Percentiles rank a stretch among this genome's conserved stretches.
Conservation (phyloP, 352 stramenopile species). For the Pilasporangium apinafurcum region DNA sequence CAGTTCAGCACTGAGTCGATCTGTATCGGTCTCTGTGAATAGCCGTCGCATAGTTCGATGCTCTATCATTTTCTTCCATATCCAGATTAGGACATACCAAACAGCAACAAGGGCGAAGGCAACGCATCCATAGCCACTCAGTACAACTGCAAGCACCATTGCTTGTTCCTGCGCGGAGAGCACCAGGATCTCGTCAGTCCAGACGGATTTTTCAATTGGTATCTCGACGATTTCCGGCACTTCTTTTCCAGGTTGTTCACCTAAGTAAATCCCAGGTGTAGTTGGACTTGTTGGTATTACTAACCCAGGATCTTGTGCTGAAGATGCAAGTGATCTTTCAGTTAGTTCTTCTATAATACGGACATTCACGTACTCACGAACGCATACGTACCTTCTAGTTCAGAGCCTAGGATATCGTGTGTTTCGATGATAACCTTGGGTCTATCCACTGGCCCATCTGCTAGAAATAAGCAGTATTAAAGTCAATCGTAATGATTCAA, state of each 20-base stretch:
- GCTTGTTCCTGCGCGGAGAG: constrained; percentile 53
- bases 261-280: too few species aligned
- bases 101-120: constrained; percentile 23
- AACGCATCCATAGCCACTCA: constrained; percentile 30
- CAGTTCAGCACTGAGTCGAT: constrained; percentile 19
- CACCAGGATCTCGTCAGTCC: constrained; percentile 24
- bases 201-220: not conserved
- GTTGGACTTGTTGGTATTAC: too few species aligned
- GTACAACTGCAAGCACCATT: constrained; percentile 46
- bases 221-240: not conserved
- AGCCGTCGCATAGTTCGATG: constrained; percentile 28
- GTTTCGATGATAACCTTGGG: constrained; percentile 43
- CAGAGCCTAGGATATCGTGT: constrained; percentile 47
- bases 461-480: not conserved
- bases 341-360: too few species aligned
- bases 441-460: constrained; percentile 34
- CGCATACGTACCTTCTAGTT: constrained; percentile 14
- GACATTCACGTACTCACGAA: too few species aligned
- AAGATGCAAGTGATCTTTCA: too few species aligned
- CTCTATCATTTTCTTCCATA: constrained; percentile 37
- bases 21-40: constrained; percentile 20
- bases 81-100: constrained; percentile 31
- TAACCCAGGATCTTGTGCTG: too few species aligned
- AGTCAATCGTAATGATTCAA: too few species aligned
- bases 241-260: not conserved